Evolutionary conservation across 441 rosid species (phyloP).

Genomic region (Brassica balearica): DNA sequence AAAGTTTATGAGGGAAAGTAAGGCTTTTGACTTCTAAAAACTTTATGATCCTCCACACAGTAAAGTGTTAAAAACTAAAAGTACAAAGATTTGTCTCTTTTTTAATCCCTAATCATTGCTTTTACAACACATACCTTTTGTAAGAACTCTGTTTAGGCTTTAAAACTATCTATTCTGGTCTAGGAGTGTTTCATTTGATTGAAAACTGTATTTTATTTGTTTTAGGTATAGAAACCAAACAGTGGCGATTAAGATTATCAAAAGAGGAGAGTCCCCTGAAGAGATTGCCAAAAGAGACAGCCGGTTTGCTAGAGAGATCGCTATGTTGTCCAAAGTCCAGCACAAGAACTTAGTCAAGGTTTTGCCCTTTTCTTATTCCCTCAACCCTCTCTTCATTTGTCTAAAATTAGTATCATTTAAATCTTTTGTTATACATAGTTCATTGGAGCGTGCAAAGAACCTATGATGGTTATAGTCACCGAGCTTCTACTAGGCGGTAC

Average conservation of each 20-base stretch:
- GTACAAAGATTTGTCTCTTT: slow-evolving; percentile 5
- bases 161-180: not conserved
- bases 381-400: too few relatives aligned
- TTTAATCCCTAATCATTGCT: slow-evolving; percentile 25
- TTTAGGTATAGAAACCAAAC: slow-evolving; percentile 80
- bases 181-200: slow-evolving; percentile 16
- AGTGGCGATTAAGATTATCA: slow-evolving; percentile 85
- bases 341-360: slow-evolving; percentile 97
- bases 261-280: slow-evolving; percentile 83
- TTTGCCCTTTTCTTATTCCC: not conserved
- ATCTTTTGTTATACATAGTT: too few relatives aligned
- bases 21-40: slow-evolving; percentile 49
- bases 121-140: not conserved
- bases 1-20: slow-evolving; percentile 98
- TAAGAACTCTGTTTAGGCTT: not conserved
- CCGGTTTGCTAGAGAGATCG: slow-evolving; percentile 86
- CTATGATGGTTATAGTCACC: slow-evolving; percentile 93
- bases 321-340: slow-evolving; percentile 90
- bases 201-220: slow-evolving; percentile 27
- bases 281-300: slow-evolving; percentile 81
- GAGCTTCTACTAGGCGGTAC: slow-evolving; percentile 93
- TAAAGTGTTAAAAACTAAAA: not conserved
- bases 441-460: slow-evolving; percentile 95
- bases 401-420: slow-evolving; percentile 11
- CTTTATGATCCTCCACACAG: slow-evolving; percentile 14